Conservation (phyloP, 2,329 filamentous ascomycete species). For the Pseudopyrenochaeta lycopersici region DNA sequence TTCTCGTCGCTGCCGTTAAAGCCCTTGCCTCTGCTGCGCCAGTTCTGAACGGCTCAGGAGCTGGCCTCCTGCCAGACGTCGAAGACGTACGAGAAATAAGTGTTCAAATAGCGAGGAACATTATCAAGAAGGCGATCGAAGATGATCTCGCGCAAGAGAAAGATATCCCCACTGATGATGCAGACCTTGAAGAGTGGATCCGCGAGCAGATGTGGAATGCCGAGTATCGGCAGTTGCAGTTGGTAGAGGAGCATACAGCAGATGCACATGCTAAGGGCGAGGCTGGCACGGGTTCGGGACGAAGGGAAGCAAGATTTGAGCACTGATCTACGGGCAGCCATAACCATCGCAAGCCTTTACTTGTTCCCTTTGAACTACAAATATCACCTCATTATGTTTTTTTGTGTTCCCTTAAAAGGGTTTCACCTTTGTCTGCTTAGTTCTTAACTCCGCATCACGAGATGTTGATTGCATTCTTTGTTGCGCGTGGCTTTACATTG, state of each 20-base stretch:
- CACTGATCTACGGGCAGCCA: background rate
- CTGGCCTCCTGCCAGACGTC: slow-evolving; percentile 78
- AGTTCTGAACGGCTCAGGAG: slow-evolving; percentile 68
- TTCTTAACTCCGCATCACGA: no score
- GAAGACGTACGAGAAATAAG: slow-evolving; percentile 77
- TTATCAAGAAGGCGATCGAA: slow-evolving; percentile 75
- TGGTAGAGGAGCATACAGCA: slow-evolving; percentile 62
- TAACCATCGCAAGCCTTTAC: no score
- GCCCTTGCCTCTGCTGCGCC: slow-evolving; percentile 77
- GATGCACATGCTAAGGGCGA: slow-evolving; percentile 68
- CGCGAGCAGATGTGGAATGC: slow-evolving; percentile 82
- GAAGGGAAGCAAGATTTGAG: slow-evolving; percentile 27
- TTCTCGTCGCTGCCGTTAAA: slow-evolving; percentile 82
- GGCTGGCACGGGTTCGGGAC: slow-evolving; percentile 53
- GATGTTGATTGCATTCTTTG: no score
- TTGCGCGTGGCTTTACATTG: no score
- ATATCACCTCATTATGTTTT: no score
- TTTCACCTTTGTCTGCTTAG: no score
- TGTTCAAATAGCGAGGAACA: slow-evolving; percentile 77
- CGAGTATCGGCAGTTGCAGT: slow-evolving; percentile 70
- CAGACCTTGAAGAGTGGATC: slow-evolving; percentile 74
- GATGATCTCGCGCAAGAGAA: slow-evolving; percentile 73
- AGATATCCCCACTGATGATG: slow-evolving; percentile 68
- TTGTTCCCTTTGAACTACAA: no score
- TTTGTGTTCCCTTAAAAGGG: no score